Evolutionary conservation across 169 alveolate species (phyloP), one percentile per base, ranked within the genome.

Genomic region (Hepatocystis sp.): DNA sequence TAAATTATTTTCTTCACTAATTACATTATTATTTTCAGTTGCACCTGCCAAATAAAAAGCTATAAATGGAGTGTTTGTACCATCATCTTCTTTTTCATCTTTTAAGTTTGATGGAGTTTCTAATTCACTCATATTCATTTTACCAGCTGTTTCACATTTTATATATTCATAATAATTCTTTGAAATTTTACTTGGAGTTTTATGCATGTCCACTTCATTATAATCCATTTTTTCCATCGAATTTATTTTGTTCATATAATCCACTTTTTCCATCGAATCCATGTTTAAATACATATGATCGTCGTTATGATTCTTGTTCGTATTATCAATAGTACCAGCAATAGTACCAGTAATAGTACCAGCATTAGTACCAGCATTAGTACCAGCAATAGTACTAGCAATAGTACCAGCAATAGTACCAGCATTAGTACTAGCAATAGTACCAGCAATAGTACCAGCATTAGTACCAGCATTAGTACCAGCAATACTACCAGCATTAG

Each of bases 91-190:
- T 11, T 65, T 65, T 4, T 65, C 84, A 1, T 65, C 84, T 28
- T 81, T 81, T 46, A 81, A 47, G 61, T 81, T 61, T 30, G 44
- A 15, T n/a, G 89, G 89, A 0, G 89, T 81, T 52, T 81, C 89
- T 40, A 81, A 49, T 28, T 81, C 89, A 10, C 89, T 81, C 67
- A 81, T 61, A 63, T 81, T 60, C 89, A 81, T 81, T 27, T 81
- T 81, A n/a, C 89, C 89, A 7, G 89, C 89, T 81, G 89, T 81
- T 63, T 81, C 89, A 39, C 44, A 81, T 36, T 81, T 81, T 39
- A 81, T 1, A 40, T 81, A 81, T 28, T 81, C 89, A 10, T 51
- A 46, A 42, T 81, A 81, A 17, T 68, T 51, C 40, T 28, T 81
- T 21, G 89, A 81, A 21, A 66, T 81, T 30, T 81, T 81, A 7